Percentiles rank a stretch among this genome's conserved stretches.
Evolutionary conservation across 148 eudicot species (phyloP).

Genomic region (Camellia lanceoleosa): DNA sequence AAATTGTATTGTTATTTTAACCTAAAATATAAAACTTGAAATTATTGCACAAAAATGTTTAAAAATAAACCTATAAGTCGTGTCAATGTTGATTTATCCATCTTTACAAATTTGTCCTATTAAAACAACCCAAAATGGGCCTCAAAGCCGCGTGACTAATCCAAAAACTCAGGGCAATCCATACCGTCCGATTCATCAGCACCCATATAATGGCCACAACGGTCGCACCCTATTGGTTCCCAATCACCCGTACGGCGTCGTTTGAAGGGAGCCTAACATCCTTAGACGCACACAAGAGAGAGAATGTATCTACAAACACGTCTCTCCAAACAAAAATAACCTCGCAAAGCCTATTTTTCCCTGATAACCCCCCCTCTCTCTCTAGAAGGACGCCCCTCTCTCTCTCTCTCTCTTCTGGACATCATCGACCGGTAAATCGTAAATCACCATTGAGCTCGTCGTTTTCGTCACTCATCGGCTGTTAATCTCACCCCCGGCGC

Average conservation of each 20-base stretch:
- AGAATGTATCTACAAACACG: conserved; percentile 3
- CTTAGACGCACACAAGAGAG: neutral
- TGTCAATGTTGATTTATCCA: no score
- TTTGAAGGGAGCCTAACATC: neutral
- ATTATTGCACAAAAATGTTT: no score
- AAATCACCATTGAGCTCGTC: conserved; percentile 38
- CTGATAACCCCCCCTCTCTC: conserved; percentile 7
- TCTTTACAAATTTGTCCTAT: no score
- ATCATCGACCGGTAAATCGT: conserved; percentile 29
- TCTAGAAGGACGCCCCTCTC: conserved; percentile 7
- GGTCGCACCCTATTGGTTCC: neutral
- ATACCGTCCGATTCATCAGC: no score
- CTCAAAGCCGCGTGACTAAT: no score
- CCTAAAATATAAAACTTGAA: no score
- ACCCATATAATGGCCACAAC: no score
- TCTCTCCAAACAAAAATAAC: conserved; percentile 16
- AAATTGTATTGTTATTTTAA: no score
- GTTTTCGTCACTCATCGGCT: conserved; percentile 13
- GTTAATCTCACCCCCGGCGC: conserved; percentile 21
- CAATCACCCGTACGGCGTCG: neutral
- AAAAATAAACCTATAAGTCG: no score
- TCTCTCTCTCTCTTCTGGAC: conserved; percentile 17
- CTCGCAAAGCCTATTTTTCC: conserved; percentile 16
- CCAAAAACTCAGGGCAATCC: no score
- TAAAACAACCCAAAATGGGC: no score